Conservation (phyloP, 169 alveolate genomes). For the Eimeria nieschulzi region DNA sequence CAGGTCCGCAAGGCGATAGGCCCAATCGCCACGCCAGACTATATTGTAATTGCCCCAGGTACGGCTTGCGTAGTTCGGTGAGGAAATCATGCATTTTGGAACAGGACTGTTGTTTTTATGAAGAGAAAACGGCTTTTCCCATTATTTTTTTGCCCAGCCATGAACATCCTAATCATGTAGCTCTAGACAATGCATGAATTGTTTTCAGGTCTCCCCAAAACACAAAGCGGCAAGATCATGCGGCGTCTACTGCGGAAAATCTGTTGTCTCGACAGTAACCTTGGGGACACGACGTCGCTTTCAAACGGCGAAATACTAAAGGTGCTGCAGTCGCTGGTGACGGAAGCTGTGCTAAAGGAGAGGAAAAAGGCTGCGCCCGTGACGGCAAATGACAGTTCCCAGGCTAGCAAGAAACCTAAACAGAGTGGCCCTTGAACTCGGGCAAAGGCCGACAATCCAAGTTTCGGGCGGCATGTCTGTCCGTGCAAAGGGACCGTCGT, state of each 20-base stretch:
- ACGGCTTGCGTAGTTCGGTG: neutral
- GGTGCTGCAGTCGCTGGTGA: neutral
- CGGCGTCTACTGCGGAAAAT: constrained; percentile 92
- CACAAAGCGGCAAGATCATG: constrained; percentile 94
- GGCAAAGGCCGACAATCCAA: no score
- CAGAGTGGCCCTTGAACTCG: no score
- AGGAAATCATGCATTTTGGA: no score
- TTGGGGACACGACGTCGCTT: constrained; percentile 80
- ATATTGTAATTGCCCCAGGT: constrained; percentile 84
- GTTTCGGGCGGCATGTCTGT: no score
- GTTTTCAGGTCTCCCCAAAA: constrained; percentile 90
- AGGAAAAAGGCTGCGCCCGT: neutral
- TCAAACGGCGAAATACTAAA: constrained; percentile 77
- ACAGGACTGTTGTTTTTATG: neutral
- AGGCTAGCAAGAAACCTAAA: no score
- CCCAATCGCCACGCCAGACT: constrained; percentile 94
- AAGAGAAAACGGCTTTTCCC: neutral
- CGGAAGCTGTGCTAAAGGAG: constrained; percentile 11
- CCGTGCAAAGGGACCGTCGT: no score
- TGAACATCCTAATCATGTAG: no score
- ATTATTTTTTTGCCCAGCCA: neutral
- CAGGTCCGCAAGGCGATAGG: constrained; percentile 90
- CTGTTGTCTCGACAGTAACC: constrained; percentile 84
- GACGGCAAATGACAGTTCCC: neutral
- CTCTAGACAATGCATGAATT: no score